phyloP scores from a whole-genome alignment of 2,329 filamentous ascomycete species.

The Diaporthe destruens region DNA sequence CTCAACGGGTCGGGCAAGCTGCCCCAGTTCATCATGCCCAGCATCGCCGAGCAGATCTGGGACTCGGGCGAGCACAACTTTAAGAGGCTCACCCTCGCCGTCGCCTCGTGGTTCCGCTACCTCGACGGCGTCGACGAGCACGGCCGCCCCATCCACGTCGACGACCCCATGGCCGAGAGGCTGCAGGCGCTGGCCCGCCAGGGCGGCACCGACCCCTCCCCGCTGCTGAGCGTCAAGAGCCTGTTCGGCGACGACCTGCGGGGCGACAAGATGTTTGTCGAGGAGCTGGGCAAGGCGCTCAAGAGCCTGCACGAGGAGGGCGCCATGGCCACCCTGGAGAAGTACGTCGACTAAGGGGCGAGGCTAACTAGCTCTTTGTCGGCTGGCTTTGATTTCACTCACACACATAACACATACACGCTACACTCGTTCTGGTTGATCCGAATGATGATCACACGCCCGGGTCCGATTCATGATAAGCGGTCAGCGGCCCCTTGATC shows the following conservation, averaged over 20 bases:
- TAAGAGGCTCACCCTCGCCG: constrained; percentile 62
- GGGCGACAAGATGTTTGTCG: constrained; percentile 59
- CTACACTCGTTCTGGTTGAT: background rate
- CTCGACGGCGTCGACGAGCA: constrained; percentile 63
- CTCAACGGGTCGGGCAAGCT: constrained; percentile 67
- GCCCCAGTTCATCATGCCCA: constrained; percentile 64
- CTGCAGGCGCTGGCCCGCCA: constrained; percentile 52
- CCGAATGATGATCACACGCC: background rate
- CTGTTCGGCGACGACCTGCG: constrained; percentile 66
- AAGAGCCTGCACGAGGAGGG: constrained; percentile 61
- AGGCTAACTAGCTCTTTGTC: too few relatives aligned
- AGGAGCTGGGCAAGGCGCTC: constrained; percentile 61
- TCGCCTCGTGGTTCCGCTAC: constrained; percentile 65
- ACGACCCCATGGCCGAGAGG: constrained; percentile 60
- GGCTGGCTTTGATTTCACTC: too few relatives aligned
- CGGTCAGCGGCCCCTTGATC: background rate
- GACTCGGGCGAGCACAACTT: constrained; percentile 55
- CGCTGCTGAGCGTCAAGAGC: constrained; percentile 59
- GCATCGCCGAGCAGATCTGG: constrained; percentile 62
- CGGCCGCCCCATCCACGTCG: constrained; percentile 56
- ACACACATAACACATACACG: too few relatives aligned
- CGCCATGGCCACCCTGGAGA: constrained; percentile 62
- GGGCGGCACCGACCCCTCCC: constrained; percentile 56
- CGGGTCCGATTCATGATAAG: background rate
- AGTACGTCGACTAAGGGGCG: constrained; percentile 56